Conservation (phyloP, 129 eudicot species). For the Escallonia herrerae region DNA sequence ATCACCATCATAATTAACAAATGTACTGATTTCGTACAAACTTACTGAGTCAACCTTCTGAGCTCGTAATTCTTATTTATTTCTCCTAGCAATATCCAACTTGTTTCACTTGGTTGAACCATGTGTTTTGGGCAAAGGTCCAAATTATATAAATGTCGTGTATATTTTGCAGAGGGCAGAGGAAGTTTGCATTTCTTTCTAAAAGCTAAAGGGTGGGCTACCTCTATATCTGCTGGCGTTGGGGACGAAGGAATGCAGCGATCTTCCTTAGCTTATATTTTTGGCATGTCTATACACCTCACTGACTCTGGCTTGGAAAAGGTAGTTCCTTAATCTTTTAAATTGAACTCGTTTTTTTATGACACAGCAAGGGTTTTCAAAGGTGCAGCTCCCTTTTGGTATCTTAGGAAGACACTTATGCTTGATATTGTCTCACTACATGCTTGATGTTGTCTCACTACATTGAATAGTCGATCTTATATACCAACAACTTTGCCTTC, state of each 20-base stretch:
- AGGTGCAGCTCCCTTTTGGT: not conserved
- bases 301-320: conserved; percentile 85
- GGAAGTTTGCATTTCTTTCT: conserved; percentile 84
- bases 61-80: no score
- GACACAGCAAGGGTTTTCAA: no score
- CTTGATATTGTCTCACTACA: no score
- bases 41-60: no score
- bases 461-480: no score
- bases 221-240: conserved; percentile 95
- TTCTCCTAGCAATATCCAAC: no score
- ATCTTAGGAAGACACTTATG: not conserved
- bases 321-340: conserved; percentile 30
- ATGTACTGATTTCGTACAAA: no score
- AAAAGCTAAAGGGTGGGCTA: conserved; percentile 82
- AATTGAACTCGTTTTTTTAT: no score
- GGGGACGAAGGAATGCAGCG: conserved; percentile 91
- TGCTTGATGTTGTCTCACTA: no score
- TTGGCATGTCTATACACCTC: conserved; percentile 89
- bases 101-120: not conserved
- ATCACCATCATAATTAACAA: no score
- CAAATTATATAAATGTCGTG: no score
- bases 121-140: not conserved
- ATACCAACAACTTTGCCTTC: no score
- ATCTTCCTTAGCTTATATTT: conserved; percentile 78
- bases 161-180: conserved; percentile 65